phyloP scores from a whole-genome alignment of 1,284 basidiomycete species.

The Kwoniella shivajii region DNA sequence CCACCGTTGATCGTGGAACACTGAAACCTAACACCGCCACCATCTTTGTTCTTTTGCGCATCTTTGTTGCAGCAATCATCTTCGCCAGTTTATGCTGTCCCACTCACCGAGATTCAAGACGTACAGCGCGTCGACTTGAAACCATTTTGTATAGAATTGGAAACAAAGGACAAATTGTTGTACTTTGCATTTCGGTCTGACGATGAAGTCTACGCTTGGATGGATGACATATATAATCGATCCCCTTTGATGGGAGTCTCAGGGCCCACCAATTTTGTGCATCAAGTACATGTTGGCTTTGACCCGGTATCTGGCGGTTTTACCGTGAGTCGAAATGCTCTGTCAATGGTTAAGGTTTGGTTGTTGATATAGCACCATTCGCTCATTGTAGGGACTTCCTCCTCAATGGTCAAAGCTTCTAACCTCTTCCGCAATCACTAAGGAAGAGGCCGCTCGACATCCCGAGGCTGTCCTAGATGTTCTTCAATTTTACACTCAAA shows the following conservation, averaged over 20 bases:
- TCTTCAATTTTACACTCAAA: constrained; percentile 97
- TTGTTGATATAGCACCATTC: no score
- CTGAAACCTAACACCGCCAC: no score
- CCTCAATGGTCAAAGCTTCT: constrained; percentile 96
- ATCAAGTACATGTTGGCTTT: constrained; percentile 97
- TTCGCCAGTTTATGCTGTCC: constrained; percentile 30
- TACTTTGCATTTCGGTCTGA: constrained; percentile 73
- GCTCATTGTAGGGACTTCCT: constrained; percentile 85
- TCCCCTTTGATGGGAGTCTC: constrained; percentile 91
- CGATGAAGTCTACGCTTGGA: constrained; percentile 95
- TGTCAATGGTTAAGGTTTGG: background rate
- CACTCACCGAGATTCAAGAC: constrained; percentile 75
- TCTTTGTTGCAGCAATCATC: constrained; percentile 36
- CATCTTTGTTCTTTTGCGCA: background rate
- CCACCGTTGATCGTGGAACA: background rate
- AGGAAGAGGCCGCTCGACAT: constrained; percentile 95
- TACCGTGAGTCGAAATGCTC: constrained; percentile 68
- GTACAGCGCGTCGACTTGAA: constrained; percentile 90
- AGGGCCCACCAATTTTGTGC: constrained; percentile 94
- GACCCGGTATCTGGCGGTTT: constrained; percentile 92
- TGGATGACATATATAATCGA: constrained; percentile 90
- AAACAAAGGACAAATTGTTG: constrained; percentile 69
- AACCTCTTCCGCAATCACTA: constrained; percentile 94
- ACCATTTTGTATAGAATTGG: constrained; percentile 84
- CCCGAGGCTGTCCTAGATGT: constrained; percentile 97